Conservation (phyloP, 345 rosid species). For the Citrus inodora region DNA sequence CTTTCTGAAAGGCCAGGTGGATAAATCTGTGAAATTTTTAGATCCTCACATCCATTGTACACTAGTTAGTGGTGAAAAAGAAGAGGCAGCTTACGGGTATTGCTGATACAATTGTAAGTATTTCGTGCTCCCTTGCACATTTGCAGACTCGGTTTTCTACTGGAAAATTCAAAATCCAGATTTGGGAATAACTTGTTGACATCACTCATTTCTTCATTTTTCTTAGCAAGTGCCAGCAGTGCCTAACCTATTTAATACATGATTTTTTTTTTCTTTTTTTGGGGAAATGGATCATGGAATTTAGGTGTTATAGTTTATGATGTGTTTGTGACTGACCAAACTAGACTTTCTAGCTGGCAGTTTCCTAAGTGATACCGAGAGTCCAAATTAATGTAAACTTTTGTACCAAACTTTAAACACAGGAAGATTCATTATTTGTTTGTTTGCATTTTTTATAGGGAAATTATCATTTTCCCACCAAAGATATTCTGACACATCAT, state of each 20-base stretch:
- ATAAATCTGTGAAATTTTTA: conserved; percentile 6
- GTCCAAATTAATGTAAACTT: not conserved
- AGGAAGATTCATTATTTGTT: not conserved
- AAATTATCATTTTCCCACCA: too few species aligned
- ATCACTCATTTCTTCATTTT: not conserved
- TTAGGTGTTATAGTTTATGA: not conserved
- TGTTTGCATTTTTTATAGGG: not conserved
- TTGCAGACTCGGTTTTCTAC: not conserved
- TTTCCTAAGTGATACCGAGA: too few species aligned
- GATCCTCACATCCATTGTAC: not conserved
- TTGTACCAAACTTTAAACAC: not conserved
- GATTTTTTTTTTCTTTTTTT: not conserved
- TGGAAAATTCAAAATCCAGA: conserved; percentile 7
- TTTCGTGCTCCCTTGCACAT: not conserved
- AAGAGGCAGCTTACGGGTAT: not conserved
- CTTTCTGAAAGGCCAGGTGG: not conserved
- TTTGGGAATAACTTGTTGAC: not conserved
- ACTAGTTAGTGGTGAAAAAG: not conserved
- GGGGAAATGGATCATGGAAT: not conserved
- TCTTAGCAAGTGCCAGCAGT: not conserved
- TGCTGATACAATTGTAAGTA: conserved; percentile 1
- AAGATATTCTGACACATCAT: too few species aligned
- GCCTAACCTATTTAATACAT: not conserved
- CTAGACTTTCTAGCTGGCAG: not conserved
- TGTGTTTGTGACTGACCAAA: not conserved